phyloP scores from a whole-genome alignment of 805 yeast species.

The Wickerhamiella dianesei region DNA sequence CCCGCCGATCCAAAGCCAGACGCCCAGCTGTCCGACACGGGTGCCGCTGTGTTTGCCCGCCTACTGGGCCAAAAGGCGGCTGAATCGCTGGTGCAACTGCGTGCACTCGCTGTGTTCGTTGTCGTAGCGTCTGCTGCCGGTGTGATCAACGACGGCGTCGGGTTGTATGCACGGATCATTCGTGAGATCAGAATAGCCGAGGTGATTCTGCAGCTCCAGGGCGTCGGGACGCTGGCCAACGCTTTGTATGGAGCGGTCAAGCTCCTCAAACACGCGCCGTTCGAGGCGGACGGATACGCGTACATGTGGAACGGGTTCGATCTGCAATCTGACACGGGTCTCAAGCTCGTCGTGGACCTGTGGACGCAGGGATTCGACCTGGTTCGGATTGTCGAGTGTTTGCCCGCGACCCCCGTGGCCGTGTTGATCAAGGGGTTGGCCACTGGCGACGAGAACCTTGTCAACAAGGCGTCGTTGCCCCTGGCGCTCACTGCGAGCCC shows the following conservation, averaged over 20 bases:
- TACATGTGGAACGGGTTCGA: not conserved
- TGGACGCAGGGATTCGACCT: not conserved
- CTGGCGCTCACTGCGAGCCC: not conserved
- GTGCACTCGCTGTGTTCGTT: slow-evolving; percentile 5
- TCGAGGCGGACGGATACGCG: not conserved
- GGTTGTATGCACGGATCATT: slow-evolving; percentile 2
- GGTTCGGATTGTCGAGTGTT: not conserved
- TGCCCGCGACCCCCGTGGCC: slow-evolving; percentile 1
- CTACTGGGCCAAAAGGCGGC: slow-evolving; percentile 9
- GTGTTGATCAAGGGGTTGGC: not conserved
- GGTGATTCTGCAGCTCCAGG: slow-evolving; percentile 3
- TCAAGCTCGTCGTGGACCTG: not conserved
- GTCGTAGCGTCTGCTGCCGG: slow-evolving; percentile 17
- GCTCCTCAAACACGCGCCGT: not conserved
- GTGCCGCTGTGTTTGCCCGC: slow-evolving; percentile 11
- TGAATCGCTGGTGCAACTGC: slow-evolving; percentile 6
- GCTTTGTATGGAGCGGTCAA: not conserved
- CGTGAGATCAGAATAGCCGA: slow-evolving; percentile 3
- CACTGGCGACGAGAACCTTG: not conserved
- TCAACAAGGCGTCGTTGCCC: not conserved
- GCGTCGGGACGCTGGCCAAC: not conserved
- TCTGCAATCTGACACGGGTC: not conserved
- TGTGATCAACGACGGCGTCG: slow-evolving; percentile 9
- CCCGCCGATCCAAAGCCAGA: not conserved
- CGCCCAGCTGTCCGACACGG: slow-evolving; percentile 7